Conservation (phyloP, 2,329 filamentous ascomycete genomes). For the Diaporthe ampelina region DNA sequence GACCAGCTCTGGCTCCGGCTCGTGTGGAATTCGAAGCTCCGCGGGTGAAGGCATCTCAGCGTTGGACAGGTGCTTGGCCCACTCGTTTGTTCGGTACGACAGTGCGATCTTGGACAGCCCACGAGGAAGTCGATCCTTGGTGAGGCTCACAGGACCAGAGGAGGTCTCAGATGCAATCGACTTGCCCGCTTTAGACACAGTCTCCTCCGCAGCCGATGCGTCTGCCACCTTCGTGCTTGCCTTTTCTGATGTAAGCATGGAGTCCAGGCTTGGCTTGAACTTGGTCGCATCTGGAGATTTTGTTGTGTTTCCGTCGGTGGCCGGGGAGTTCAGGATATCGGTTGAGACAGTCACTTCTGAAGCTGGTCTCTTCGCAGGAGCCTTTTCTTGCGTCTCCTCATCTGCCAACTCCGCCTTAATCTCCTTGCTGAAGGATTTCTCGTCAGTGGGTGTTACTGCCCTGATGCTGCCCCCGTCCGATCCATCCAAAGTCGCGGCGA, state of each 20-base stretch:
- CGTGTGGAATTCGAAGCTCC: constrained; percentile 55
- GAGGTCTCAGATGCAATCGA: constrained; percentile 56
- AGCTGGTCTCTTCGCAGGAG: constrained; percentile 19
- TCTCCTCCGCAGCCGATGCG: constrained; percentile 38
- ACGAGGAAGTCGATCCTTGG: constrained; percentile 75
- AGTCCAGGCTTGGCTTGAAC: constrained; percentile 16
- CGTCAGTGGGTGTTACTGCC: constrained; percentile 45
- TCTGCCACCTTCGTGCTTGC: constrained; percentile 41
- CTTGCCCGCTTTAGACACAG: constrained; percentile 51
- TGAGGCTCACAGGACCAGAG: constrained; percentile 64
- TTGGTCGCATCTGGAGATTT: background rate
- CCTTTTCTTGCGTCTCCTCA: constrained; percentile 31
- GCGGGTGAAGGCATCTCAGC: constrained; percentile 81
- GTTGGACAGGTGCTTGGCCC: constrained; percentile 88
- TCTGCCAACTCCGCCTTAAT: constrained; percentile 56
- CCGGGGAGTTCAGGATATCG: constrained; percentile 43
- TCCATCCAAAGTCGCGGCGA: constrained; percentile 69
- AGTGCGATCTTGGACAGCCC: constrained; percentile 82
- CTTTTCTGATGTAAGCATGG: constrained; percentile 40
- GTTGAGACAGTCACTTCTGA: constrained; percentile 34
- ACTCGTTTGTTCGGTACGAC: constrained; percentile 93
- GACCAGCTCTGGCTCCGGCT: constrained; percentile 32
- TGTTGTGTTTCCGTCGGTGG: background rate
- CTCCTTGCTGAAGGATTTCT: constrained; percentile 52
- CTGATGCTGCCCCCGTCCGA: constrained; percentile 54